Base-by-base conservation (phyloP, 805 yeast genomes). In the Ogataea trehalophila region DNA sequence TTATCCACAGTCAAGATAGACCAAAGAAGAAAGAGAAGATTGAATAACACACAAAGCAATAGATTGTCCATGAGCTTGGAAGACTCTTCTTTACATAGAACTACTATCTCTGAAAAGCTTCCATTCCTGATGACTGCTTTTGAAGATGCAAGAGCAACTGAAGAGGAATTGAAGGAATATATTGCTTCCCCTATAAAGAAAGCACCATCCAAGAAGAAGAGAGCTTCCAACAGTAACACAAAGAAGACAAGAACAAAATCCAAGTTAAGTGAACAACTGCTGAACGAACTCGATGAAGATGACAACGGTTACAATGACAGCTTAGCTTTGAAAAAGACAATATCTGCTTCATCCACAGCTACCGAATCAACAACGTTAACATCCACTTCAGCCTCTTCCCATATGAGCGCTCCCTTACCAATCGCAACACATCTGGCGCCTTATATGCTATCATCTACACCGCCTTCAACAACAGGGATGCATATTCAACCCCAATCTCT, bases 41-140 rank as follows among this genome's bases (percentile, higher is more conserved):
- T 42, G 36, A 46, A 50, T 34, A 44, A 43, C 33, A 33, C 31
- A 7, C 45, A 45, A 26, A 42, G 16, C 33, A 20, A 38, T 31
- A 45, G 37, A 31, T 41, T 50, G 16, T 39, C 52, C 14, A 40
- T 38, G 36, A 42, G 37, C n/a, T 42, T 51, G 17, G 57, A 50
- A 42, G 51, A 52, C 2, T 65, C 77, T 2, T 59, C 72, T 33
- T 65, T 73, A 49, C 77, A 73, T 37, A 73, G 72, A 51, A 74
- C 86, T 0, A 76, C 85, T 7, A 67, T 85, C 15, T 59, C 81
- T 1, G 85, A 81, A 43, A 87, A 83, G 58, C 61, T 85, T 51
- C 92, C 92, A 1, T 75, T 75, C 49, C 63, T 85, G 57, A 70
- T 84, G 75, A 71, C 78, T 20, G 90, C 88, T 16, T 85, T 84